These are phyloP conservation scores for Ceratocystis papillata DNA, from an alignment of 2,329 filamentous ascomycete species.

Conservation along the genomic window DNA sequence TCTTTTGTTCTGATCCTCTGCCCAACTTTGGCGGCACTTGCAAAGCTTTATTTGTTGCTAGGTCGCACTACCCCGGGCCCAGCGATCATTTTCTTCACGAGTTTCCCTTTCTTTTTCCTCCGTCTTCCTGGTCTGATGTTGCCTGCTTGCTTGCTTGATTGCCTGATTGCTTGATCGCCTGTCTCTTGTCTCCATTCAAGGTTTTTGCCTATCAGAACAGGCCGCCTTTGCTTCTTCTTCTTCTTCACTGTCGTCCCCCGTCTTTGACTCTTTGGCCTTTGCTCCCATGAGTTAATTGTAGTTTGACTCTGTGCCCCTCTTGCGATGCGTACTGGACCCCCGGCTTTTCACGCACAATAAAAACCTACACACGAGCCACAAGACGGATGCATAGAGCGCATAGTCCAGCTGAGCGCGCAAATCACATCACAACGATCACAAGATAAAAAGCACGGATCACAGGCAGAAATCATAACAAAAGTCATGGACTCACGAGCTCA, in stretches of 20 bases:
- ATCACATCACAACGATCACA: slow-evolving; percentile 3
- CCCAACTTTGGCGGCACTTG: not conserved
- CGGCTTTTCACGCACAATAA: not conserved
- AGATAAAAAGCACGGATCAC: slow-evolving; percentile 9
- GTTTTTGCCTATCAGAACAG: not conserved
- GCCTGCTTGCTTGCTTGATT: not conserved
- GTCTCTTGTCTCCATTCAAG: not conserved
- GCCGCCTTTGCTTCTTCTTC: no score
- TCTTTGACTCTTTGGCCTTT: not conserved
- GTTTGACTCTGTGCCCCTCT: not conserved
- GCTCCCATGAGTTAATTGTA: not conserved
- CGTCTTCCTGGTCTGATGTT: slow-evolving; percentile 1
- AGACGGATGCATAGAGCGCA: slow-evolving; percentile 1
- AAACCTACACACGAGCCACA: not conserved
- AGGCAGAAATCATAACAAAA: slow-evolving; percentile 4
- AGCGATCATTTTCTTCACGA: slow-evolving; percentile 9
- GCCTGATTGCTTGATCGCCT: not conserved
- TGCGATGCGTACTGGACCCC: not conserved
- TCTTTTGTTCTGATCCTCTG: not conserved
- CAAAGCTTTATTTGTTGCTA: slow-evolving; percentile 1
- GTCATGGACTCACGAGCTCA: slow-evolving; percentile 11
- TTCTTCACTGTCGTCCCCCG: no score
- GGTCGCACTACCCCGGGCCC: slow-evolving; percentile 9
- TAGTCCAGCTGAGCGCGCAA: slow-evolving; percentile 7
- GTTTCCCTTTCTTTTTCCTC: slow-evolving; percentile 1